Conservation (phyloP, 441 rosid genomes). For the Capsella rubella region DNA sequence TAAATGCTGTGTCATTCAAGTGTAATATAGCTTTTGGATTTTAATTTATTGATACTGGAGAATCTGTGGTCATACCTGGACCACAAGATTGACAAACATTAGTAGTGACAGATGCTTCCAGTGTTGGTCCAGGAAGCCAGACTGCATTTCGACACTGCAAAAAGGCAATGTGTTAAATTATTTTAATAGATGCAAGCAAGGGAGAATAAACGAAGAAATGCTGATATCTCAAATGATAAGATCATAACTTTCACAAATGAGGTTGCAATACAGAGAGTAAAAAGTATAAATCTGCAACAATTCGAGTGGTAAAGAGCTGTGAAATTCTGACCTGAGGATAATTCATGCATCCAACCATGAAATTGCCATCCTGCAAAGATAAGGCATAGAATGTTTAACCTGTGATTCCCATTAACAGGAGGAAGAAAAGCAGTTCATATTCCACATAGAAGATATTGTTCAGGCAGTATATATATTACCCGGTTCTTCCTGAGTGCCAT, state of each 20-base stretch:
- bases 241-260: neutral
- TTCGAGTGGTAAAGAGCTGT: slow-evolving; percentile 33
- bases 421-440: slow-evolving; percentile 22
- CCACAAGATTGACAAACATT: slow-evolving; percentile 77
- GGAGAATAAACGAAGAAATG: slow-evolving; percentile 10
- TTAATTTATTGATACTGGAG: slow-evolving; percentile 10
- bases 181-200: slow-evolving; percentile 6
- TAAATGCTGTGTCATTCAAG: slow-evolving; percentile 8
- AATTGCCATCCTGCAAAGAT: slow-evolving; percentile 80
- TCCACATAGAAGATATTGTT: neutral
- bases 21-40: neutral
- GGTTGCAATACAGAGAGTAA: neutral
- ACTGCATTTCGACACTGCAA: slow-evolving; percentile 90
- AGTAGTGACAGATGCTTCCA: slow-evolving; percentile 85
- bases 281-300: neutral
- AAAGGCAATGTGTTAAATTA: slow-evolving; percentile 21
- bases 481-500: slow-evolving; percentile 88
- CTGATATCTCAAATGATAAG: neutral
- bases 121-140: slow-evolving; percentile 94
- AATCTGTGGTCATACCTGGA: slow-evolving; percentile 61
- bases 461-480: slow-evolving; percentile 50
- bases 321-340: slow-evolving; percentile 74
- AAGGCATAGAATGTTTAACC: slow-evolving; percentile 24
- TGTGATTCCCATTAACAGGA: slow-evolving; percentile 15
- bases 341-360: slow-evolving; percentile 94